Conservation (phyloP, 2,329 filamentous ascomycete genomes). For the Metarhizium guizhouense region DNA sequence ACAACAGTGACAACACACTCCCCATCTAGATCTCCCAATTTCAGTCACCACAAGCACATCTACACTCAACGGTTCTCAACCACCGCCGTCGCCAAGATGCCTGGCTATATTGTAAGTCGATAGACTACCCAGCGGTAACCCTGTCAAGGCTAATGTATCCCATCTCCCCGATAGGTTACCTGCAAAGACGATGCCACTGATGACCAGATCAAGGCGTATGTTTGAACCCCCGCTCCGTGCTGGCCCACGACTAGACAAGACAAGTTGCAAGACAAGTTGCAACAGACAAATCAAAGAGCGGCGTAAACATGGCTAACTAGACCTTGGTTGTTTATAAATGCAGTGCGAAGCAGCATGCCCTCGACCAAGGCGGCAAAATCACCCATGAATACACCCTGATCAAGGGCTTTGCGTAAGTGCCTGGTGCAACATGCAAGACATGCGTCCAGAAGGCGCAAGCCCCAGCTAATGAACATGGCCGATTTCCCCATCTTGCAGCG, state of each 20-base stretch:
- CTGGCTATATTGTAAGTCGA: slow-evolving; percentile 42
- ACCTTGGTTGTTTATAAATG: neutral
- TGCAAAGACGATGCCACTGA: slow-evolving; percentile 61
- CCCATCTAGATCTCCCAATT: slow-evolving; percentile 4
- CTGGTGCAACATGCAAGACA: neutral
- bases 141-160: slow-evolving; percentile 8
- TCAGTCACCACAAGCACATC: neutral
- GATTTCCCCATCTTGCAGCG: slow-evolving; percentile 41
- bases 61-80: slow-evolving; percentile 1
- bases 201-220: slow-evolving; percentile 60
- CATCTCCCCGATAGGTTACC: slow-evolving; percentile 52
- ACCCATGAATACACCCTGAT: slow-evolving; percentile 76
- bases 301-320: neutral
- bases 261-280: too few species aligned
- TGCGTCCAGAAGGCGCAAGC: neutral
- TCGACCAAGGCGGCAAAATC: slow-evolving; percentile 73
- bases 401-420: slow-evolving; percentile 82
- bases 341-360: slow-evolving; percentile 69
- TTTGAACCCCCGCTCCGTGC: slow-evolving; percentile 1
- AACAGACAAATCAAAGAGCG: too few species aligned
- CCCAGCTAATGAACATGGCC: neutral
- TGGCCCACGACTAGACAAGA: too few species aligned
- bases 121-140: neutral
- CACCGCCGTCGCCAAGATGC: slow-evolving; percentile 31
- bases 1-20: neutral